Percentiles rank a stretch among this genome's conserved stretches.
Conservation (phyloP, 768 basidiomycete genomes). For the Calocybe gangraenosa region DNA sequence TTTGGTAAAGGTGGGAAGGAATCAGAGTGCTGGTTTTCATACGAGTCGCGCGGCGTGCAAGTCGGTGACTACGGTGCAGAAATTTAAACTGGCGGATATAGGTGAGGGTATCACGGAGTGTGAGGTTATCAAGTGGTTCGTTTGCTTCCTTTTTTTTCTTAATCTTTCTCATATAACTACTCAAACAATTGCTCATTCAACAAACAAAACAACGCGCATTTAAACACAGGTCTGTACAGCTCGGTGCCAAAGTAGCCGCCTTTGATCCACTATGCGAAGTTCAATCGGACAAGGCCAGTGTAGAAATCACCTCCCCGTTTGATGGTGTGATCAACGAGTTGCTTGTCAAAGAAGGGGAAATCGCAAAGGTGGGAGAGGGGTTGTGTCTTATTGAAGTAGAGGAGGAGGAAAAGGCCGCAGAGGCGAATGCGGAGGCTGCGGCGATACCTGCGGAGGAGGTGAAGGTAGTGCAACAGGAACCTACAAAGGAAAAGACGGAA, state of each 20-base stretch:
- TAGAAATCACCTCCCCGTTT: conserved; percentile 86
- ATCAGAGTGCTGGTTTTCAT: too few relatives aligned
- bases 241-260: conserved; percentile 44
- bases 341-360: conserved; percentile 74
- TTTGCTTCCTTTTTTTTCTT: conserved; percentile 21
- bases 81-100: conserved; percentile 80
- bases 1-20: too few relatives aligned
- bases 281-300: conserved; percentile 87
- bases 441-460: conserved; percentile 8
- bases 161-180: neutral
- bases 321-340: conserved; percentile 72
- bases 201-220: neutral
- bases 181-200: neutral
- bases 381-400: conserved; percentile 83
- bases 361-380: conserved; percentile 78
- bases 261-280: conserved; percentile 83
- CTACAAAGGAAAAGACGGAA: neutral
- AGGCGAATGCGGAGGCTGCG: conserved; percentile 20
- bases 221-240: conserved; percentile 56
- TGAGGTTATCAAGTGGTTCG: conserved; percentile 81
- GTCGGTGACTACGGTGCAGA: conserved; percentile 30
- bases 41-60: too few relatives aligned
- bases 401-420: too few relatives aligned
- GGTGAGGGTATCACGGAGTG: conserved; percentile 92
- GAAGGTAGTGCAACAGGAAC: neutral